A percentile compares a stretch with the other conserved stretches of the same genome.
Conservation (phyloP, 352 stramenopile genomes). For the Globisporangium recalcitrans region DNA sequence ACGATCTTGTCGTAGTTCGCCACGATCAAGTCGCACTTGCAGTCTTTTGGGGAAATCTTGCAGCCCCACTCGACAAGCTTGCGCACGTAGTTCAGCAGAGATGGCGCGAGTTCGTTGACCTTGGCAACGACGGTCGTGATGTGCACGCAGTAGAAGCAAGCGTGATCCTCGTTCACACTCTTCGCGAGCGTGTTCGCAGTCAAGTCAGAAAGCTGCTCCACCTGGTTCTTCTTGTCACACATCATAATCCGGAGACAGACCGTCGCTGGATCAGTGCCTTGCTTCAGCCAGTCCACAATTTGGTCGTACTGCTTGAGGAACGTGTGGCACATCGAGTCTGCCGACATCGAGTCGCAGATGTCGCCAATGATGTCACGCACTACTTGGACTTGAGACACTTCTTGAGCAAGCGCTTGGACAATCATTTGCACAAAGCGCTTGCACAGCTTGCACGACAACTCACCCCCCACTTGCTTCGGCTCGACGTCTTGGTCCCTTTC, state of each 20-base stretch:
- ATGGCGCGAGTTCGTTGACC: constrained; percentile 12
- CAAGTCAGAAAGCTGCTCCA: constrained; percentile 6
- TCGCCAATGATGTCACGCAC: constrained; percentile 73
- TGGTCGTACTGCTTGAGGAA: constrained; percentile 74
- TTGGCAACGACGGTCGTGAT: constrained; percentile 7
- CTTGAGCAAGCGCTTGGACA: constrained; percentile 42
- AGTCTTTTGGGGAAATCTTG: constrained; percentile 11
- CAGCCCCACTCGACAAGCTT: constrained; percentile 10
- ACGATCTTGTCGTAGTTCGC: constrained; percentile 18
- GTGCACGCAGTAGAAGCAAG: constrained; percentile 13
- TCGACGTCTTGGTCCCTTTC: constrained; percentile 13
- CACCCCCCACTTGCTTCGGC: constrained; percentile 21
- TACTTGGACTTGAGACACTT: constrained; percentile 57
- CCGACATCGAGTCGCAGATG: constrained; percentile 61
- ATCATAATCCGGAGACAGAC: constrained; percentile 59
- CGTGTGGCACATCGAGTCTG: constrained; percentile 72
- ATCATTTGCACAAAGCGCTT: constrained; percentile 77
- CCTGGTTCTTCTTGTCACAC: constrained; percentile 25
- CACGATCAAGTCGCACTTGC: constrained; percentile 17
- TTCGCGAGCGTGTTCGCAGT: not conserved
- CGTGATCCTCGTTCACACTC: not conserved
- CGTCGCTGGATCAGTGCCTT: constrained; percentile 54
- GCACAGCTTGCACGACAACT: constrained; percentile 70
- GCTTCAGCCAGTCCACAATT: constrained; percentile 72
- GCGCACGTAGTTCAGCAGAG: constrained; percentile 6